Evolutionary conservation across 768 basidiomycete genomes (phyloP).

Genomic region (Boletus edulis): DNA sequence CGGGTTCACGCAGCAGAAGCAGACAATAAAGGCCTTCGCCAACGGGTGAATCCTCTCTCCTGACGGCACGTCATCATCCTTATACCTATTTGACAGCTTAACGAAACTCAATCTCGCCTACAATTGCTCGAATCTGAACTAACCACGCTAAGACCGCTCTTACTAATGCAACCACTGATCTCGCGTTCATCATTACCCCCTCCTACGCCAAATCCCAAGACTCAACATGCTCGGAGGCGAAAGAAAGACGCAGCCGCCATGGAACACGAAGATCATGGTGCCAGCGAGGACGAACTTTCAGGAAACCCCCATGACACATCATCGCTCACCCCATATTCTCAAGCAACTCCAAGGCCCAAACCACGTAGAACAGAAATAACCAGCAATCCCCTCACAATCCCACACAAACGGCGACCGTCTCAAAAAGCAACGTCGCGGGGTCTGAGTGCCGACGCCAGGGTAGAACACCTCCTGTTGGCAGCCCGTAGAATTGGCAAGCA

Average conservation of each 20-base stretch:
- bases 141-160: slow-evolving; percentile 59
- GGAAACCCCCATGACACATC: slow-evolving; percentile 15
- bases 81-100: slow-evolving; percentile 42
- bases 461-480: slow-evolving; percentile 69
- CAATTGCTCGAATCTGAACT: slow-evolving; percentile 62
- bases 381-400: slow-evolving; percentile 1
- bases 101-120: slow-evolving; percentile 54
- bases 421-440: slow-evolving; percentile 30
- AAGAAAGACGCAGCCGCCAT: slow-evolving; percentile 21
- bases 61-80: not conserved
- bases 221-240: slow-evolving; percentile 22
- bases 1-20: slow-evolving; percentile 51
- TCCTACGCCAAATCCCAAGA: slow-evolving; percentile 24
- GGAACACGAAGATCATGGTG: slow-evolving; percentile 27
- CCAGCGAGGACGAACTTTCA: slow-evolving; percentile 28
- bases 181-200: slow-evolving; percentile 17
- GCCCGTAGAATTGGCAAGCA: slow-evolving; percentile 67
- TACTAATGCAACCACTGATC: slow-evolving; percentile 59
- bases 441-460: slow-evolving; percentile 59
- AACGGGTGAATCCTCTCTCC: slow-evolving; percentile 44
- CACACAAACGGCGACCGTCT: slow-evolving; percentile 25
- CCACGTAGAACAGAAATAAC: slow-evolving; percentile 19
- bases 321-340: slow-evolving; percentile 9
- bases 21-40: slow-evolving; percentile 60
- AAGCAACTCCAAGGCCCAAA: slow-evolving; percentile 24